These are phyloP conservation scores for Colletotrichum orbiculare DNA, from an alignment of 2,329 filamentous ascomycete species.

Conservation along the genomic window DNA sequence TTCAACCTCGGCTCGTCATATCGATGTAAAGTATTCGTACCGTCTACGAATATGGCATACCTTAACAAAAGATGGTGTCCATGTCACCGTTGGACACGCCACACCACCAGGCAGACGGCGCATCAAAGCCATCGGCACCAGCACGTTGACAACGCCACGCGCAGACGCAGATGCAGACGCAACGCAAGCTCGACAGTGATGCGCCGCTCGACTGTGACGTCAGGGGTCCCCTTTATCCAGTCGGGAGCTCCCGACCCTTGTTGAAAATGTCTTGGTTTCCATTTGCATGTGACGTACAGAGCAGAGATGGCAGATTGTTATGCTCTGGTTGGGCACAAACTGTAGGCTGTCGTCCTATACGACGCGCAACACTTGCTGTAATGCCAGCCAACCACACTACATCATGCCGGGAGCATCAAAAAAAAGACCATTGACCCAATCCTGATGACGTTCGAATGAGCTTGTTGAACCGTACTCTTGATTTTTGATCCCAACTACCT, in stretches of 20 bases:
- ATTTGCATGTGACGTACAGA: slow-evolving; percentile 32
- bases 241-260: slow-evolving; percentile 35
- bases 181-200: slow-evolving; percentile 10
- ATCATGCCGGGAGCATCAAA: too few species aligned
- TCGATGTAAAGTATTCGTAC: too few species aligned
- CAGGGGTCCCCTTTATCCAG: slow-evolving; percentile 29
- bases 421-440: too few species aligned
- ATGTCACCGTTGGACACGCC: too few species aligned
- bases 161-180: background rate
- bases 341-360: too few species aligned
- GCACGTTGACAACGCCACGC: background rate
- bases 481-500: background rate
- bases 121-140: too few species aligned
- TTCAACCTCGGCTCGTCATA: too few species aligned
- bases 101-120: too few species aligned
- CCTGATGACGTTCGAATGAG: too few species aligned
- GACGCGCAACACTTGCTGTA: background rate
- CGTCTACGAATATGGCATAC: too few species aligned
- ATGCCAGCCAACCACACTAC: background rate
- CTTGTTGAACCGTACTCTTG: background rate
- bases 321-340: background rate
- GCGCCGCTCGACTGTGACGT: slow-evolving; percentile 20
- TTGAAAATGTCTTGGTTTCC: slow-evolving; percentile 7
- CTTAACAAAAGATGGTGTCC: too few species aligned
- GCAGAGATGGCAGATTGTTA: background rate